Percentiles rank a stretch among this genome's conserved stretches.
Conservation (phyloP, 2,329 filamentous ascomycete species). For the Aureobasidium namibiae region DNA sequence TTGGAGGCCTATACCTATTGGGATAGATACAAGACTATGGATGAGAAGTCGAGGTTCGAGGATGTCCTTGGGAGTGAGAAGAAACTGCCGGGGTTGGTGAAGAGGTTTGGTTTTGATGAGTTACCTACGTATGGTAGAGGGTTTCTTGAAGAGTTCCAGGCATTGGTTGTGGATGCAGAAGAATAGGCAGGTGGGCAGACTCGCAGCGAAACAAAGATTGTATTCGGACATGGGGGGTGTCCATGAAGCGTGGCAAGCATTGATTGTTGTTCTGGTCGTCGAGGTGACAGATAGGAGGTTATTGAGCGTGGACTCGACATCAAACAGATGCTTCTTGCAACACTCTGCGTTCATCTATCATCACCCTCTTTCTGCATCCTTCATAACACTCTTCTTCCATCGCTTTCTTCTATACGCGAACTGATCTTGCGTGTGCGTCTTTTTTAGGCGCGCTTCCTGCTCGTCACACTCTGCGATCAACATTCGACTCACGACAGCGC, state of each 20-base stretch:
- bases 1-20: constrained; percentile 13
- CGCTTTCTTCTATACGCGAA: too few species aligned
- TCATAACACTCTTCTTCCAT: too few species aligned
- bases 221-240: too few species aligned
- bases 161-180: too few species aligned
- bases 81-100: background rate
- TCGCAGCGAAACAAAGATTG: too few species aligned
- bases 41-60: background rate
- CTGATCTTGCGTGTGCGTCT: too few species aligned
- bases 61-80: background rate
- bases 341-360: too few species aligned
- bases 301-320: background rate
- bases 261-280: background rate
- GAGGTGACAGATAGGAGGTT: background rate
- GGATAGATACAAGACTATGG: background rate
- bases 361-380: background rate
- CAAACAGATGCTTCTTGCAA: background rate
- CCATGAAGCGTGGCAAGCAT: too few species aligned
- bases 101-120: background rate
- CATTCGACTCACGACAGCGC: too few species aligned
- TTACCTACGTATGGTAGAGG: background rate
- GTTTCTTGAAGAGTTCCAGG: background rate
- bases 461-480: too few species aligned
- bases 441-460: too few species aligned
- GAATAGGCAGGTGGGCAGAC: too few species aligned